Evolutionary conservation across 208 protist species (phyloP).

Genomic region (Trypanosoma boissoni): DNA sequence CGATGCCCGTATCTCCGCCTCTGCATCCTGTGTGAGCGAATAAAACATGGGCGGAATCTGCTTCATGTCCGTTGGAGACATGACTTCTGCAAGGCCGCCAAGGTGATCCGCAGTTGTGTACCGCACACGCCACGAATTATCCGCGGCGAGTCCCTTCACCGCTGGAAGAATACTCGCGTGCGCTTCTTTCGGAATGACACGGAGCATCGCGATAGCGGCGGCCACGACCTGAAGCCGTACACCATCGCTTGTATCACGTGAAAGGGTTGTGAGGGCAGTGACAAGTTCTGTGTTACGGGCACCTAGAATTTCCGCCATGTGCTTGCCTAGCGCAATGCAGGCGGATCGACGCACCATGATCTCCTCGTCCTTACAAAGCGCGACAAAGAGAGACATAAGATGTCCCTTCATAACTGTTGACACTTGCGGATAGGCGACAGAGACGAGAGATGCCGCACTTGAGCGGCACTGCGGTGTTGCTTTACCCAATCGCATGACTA

Average conservation of each 20-base stretch:
- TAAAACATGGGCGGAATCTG: constrained; percentile 71
- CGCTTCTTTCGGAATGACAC: constrained; percentile 80
- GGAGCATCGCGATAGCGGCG: constrained; percentile 84
- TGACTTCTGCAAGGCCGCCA: constrained; percentile 53
- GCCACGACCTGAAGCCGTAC: constrained; percentile 96
- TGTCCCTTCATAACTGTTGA: constrained; percentile 45
- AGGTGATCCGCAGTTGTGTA: constrained; percentile 98
- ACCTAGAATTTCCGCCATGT: constrained; percentile 61
- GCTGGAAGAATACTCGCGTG: constrained; percentile 76
- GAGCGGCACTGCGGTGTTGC: constrained; percentile 95
- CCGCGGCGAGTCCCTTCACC: constrained; percentile 67
- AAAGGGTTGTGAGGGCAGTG: constrained; percentile 84
- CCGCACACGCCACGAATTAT: constrained; percentile 97
- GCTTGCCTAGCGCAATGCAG: constrained; percentile 87
- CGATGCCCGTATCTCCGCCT: constrained; percentile 84
- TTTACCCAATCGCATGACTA: constrained; percentile 86
- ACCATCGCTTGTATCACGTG: constrained; percentile 95
- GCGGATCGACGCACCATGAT: constrained; percentile 97
- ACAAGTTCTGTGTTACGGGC: constrained; percentile 85
- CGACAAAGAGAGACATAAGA: constrained; percentile 55
- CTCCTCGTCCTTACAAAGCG: constrained; percentile 95
- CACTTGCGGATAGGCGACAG: constrained; percentile 83
- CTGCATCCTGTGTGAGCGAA: constrained; percentile 72
- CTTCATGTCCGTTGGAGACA: constrained; percentile 63
- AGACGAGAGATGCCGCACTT: constrained; percentile 93